These are phyloP conservation scores for Phytopythium delawarense DNA, from an alignment of 352 stramenopile genomes.

Conservation along the genomic window DNA sequence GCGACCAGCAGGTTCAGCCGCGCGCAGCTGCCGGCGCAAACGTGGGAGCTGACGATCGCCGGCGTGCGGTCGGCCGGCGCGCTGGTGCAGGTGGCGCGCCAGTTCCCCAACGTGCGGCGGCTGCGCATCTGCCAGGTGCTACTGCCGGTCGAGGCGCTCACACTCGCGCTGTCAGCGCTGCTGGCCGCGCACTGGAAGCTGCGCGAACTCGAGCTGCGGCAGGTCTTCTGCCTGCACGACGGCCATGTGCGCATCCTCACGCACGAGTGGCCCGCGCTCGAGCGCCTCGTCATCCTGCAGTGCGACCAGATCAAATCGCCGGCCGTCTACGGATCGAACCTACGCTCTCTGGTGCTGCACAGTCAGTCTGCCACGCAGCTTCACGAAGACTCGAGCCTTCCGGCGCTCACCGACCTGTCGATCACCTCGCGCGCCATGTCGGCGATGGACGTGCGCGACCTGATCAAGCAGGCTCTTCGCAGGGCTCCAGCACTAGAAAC, in stretches of 20 bases:
- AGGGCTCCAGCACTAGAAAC: constrained; percentile 19
- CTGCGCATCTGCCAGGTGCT: constrained; percentile 31
- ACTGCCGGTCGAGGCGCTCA: constrained; percentile 22
- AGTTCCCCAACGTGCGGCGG: constrained; percentile 38
- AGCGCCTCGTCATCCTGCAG: constrained; percentile 38
- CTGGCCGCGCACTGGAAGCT: constrained; percentile 26
- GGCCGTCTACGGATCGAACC: constrained; percentile 23
- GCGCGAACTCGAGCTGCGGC: constrained; percentile 34
- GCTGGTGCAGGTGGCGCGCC: constrained; percentile 21
- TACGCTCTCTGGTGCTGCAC: constrained; percentile 36
- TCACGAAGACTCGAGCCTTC: constrained; percentile 34
- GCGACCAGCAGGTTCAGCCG: constrained; percentile 19
- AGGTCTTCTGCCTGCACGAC: constrained; percentile 46
- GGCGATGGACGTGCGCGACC: constrained; percentile 27
- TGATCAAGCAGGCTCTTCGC: constrained; percentile 40
- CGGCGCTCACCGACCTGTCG: constrained; percentile 35
- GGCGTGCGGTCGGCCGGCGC: constrained; percentile 19
- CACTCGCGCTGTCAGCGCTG: constrained; percentile 28
- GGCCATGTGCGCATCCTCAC: constrained; percentile 35
- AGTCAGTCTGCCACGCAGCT: constrained; percentile 45
- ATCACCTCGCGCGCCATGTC: constrained; percentile 48
- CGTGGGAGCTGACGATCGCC: constrained; percentile 35
- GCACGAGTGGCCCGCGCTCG: constrained; percentile 32
- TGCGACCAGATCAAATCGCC: constrained; percentile 60
- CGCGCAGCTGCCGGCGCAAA: constrained; percentile 28